Percentiles rank a stretch among this genome's conserved stretches.
phyloP scores from a whole-genome alignment of 495 filamentous ascomycete genomes.

The Penicillium waksmanii region DNA sequence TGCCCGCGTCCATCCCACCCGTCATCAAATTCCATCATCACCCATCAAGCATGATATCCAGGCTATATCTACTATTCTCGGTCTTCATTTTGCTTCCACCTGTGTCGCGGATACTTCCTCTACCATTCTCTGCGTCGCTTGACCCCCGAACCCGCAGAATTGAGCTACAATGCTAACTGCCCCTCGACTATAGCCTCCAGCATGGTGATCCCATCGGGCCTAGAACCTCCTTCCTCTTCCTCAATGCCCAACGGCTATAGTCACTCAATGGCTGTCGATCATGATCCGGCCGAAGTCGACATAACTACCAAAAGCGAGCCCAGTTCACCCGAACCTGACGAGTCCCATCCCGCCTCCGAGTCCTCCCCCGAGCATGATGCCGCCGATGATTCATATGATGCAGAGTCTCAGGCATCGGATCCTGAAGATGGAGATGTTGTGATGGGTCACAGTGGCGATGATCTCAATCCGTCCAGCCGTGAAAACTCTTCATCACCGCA shows the following conservation, averaged over 20 bases:
- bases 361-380: slow-evolving; percentile 64
- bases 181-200: slow-evolving; percentile 48
- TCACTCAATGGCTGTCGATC: slow-evolving; percentile 42
- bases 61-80: slow-evolving; percentile 29
- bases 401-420: slow-evolving; percentile 42
- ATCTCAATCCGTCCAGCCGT: slow-evolving; percentile 50
- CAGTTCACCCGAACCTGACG: slow-evolving; percentile 54
- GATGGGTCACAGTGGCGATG: slow-evolving; percentile 64
- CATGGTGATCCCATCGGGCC: slow-evolving; percentile 57
- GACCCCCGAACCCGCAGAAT: slow-evolving; percentile 20
- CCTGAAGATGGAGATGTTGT: slow-evolving; percentile 80
- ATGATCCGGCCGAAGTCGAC: slow-evolving; percentile 41
- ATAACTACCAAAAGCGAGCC: slow-evolving; percentile 52
- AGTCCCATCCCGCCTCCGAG: slow-evolving; percentile 47
- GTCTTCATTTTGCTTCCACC: slow-evolving; percentile 29
- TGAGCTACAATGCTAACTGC: slow-evolving; percentile 54
- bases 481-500: slow-evolving; percentile 70
- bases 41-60: slow-evolving; percentile 45
- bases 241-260: slow-evolving; percentile 54
- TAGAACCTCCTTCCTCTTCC: slow-evolving; percentile 44
- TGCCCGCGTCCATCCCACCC: slow-evolving; percentile 44
- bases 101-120: slow-evolving; percentile 45
- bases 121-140: slow-evolving; percentile 25
- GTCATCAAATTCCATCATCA: slow-evolving; percentile 47
- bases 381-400: slow-evolving; percentile 59